Evolutionary conservation across 1,284 basidiomycete genomes (phyloP).

Genomic region (Boletellus sp.): DNA sequence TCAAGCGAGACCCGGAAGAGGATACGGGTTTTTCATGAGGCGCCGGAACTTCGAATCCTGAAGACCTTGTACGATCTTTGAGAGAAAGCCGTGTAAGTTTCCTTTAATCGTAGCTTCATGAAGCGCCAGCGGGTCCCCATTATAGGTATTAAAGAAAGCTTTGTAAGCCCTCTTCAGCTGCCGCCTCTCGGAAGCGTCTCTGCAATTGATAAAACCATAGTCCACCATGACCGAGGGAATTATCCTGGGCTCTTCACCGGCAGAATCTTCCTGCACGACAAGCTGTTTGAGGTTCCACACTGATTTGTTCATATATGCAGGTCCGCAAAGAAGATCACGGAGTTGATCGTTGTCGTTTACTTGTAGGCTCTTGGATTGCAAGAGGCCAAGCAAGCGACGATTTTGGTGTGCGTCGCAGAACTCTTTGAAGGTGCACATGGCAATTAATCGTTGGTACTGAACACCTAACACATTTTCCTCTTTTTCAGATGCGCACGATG

Average conservation of each 20-base stretch:
- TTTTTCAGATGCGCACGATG: background rate
- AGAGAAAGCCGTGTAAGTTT: background rate
- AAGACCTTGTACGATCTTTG: background rate
- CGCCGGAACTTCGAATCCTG: background rate
- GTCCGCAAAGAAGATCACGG: background rate
- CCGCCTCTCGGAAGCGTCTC: background rate
- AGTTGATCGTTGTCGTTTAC: background rate
- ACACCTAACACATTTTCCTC: background rate
- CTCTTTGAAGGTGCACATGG: constrained; percentile 2
- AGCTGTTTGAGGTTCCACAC: background rate
- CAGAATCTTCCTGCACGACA: background rate
- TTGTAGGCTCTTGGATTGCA: background rate
- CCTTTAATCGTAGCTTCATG: constrained; percentile 3
- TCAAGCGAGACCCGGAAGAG: background rate
- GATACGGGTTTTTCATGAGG: constrained; percentile 2
- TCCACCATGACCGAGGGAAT: background rate
- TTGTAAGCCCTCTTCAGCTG: constrained; percentile 1
- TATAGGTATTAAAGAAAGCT: background rate
- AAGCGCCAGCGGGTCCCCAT: constrained; percentile 3
- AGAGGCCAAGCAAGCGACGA: background rate
- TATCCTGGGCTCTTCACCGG: background rate
- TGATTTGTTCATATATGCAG: background rate
- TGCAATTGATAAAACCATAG: constrained; percentile 4
- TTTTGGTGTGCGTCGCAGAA: background rate
- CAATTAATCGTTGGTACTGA: background rate